Base-by-base conservation (phyloP, 768 basidiomycete species). In the Psilocybe tampanensis region DNA sequence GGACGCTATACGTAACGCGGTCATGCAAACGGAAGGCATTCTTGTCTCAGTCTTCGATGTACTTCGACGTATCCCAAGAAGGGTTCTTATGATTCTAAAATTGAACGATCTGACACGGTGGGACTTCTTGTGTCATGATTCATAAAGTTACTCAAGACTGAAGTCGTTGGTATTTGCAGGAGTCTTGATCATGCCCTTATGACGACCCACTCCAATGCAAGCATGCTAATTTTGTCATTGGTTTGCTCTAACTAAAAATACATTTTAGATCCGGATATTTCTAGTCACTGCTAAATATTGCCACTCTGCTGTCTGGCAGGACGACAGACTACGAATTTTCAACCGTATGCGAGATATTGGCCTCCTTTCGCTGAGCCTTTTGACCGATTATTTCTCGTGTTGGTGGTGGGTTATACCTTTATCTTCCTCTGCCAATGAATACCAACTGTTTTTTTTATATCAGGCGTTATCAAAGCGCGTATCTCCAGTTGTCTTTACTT, bases 241-340 rank as follows among this genome's bases (percentile, higher is more conserved):
- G 11, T 47, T 41, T n/a, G 21, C 18, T 49, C 18, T 7, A 33
- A 54, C 24, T 26, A 18, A 29, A 63, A 29, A 5, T 9, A 9
- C 4, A 9, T 9, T 9, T 69, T 66, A 92, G 81, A 79, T 87
- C 56, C 89, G 96, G 18, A 86, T 98, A 67, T 98, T 98, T 71
- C 68, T 98, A 29, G 89, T 98, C 55, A 90, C 90, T 15, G 95
- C 94, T 7, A 89, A 91, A 66, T 96, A 92, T 72, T 97, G 95
- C 68, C 79, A 86, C 49, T 78, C 77, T 11, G 89, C 92, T 8
- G 86, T 92, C 3, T 93, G 91, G 91, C 76, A 80, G 50, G 88
- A 89, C 63, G 87, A 94, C 53, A 74, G 73, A 64, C 71, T 72
- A 44, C 76, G 75, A 23, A 62, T 85, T 4, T 70, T 78, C 22